Conservation (phyloP, 306 rosid genomes). For the Cicer arietinum region DNA sequence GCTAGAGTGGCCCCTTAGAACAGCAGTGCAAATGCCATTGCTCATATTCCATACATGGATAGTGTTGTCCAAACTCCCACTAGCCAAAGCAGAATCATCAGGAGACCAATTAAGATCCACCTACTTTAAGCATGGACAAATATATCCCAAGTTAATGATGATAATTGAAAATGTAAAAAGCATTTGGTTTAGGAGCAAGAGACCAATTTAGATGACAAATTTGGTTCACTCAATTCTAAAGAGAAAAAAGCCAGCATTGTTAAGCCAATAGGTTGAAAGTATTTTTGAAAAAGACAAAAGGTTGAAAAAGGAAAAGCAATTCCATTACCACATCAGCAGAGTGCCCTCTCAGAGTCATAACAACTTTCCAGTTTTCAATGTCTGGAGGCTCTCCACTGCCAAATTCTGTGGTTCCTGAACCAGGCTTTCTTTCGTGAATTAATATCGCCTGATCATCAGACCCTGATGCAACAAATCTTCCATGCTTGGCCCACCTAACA, state of each 20-base stretch:
- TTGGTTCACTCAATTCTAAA: constrained; percentile 6
- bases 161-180: constrained; percentile 36
- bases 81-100: constrained; percentile 93
- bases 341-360: constrained; percentile 95
- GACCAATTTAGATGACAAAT: constrained; percentile 24
- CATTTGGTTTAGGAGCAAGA: constrained; percentile 24
- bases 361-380: constrained; percentile 97
- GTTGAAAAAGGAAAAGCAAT: constrained; percentile 49
- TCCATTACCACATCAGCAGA: constrained; percentile 97
- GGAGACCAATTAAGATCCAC: constrained; percentile 99
- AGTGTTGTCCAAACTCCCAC: constrained; percentile 97
- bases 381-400: constrained; percentile 99
- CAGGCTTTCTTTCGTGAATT: constrained; percentile 97
- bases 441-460: constrained; percentile 96
- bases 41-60: constrained; percentile 95
- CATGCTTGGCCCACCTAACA: constrained; percentile 98
- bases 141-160: constrained; percentile 63
- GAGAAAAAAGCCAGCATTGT: constrained; percentile 34
- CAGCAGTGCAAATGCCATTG: constrained; percentile 96
- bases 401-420: constrained; percentile 97
- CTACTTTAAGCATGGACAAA: constrained; percentile 90
- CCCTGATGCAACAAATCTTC: constrained; percentile 90
- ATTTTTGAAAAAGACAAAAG: constrained; percentile 10
- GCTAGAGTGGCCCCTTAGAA: constrained; percentile 99
- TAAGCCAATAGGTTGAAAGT: constrained; percentile 23